phyloP scores from a whole-genome alignment of 2,329 filamentous ascomycete genomes.

The Nakataea oryzae region DNA sequence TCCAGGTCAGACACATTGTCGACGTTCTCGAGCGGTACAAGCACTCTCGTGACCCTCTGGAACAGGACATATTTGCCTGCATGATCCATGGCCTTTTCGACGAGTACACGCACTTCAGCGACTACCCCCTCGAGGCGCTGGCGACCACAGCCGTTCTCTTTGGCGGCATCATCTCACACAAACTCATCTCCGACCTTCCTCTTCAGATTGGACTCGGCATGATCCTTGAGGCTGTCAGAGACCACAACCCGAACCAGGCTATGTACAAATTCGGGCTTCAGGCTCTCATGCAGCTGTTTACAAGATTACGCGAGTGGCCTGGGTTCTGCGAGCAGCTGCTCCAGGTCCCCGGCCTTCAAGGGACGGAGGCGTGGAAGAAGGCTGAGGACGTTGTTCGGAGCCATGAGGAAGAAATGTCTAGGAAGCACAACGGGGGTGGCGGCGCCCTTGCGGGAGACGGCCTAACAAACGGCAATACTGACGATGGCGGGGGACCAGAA shows the following conservation, averaged over 20 bases:
- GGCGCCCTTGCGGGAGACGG: slow-evolving; percentile 32
- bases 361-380: slow-evolving; percentile 74
- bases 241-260: slow-evolving; percentile 69
- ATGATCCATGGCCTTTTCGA: slow-evolving; percentile 98
- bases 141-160: slow-evolving; percentile 95
- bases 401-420: slow-evolving; percentile 48
- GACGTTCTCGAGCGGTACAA: slow-evolving; percentile 80
- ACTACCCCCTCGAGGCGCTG: slow-evolving; percentile 91
- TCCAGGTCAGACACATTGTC: slow-evolving; percentile 78
- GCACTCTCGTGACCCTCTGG: slow-evolving; percentile 67
- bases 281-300: slow-evolving; percentile 79
- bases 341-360: slow-evolving; percentile 70
- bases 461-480: slow-evolving; percentile 60
- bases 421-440: slow-evolving; percentile 41
- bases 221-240: slow-evolving; percentile 92
- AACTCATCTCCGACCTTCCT: slow-evolving; percentile 79
- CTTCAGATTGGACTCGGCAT: slow-evolving; percentile 92
- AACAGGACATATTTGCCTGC: slow-evolving; percentile 93
- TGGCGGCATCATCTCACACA: slow-evolving; percentile 90
- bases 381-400: slow-evolving; percentile 71
- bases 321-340: slow-evolving; percentile 81
- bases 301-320: slow-evolving; percentile 86
- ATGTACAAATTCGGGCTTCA: slow-evolving; percentile 99
- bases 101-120: slow-evolving; percentile 89
- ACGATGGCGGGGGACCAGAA: slow-evolving; percentile 49